phyloP scores from a whole-genome alignment of 2,329 filamentous ascomycete species.

The Colletotrichum sojae region DNA sequence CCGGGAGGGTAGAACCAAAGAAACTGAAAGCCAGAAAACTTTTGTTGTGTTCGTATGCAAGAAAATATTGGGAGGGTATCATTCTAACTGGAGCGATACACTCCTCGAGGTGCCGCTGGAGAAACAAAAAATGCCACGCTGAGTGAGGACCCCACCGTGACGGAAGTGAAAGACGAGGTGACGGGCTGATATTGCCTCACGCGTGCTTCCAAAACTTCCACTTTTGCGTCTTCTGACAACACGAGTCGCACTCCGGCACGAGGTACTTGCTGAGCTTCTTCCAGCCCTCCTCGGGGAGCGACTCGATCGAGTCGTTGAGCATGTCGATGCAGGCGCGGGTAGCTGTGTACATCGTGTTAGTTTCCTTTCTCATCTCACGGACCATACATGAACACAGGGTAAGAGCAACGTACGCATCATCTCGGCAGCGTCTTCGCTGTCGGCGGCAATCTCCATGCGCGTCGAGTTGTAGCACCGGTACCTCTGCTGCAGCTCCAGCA shows the following conservation, averaged over 20 bases:
- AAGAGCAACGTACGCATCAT: conserved; percentile 43
- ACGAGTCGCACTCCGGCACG: conserved; percentile 24
- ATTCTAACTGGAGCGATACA: conserved; percentile 34
- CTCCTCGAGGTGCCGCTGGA: background rate
- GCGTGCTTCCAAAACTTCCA: conserved; percentile 44
- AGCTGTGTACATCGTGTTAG: conserved; percentile 34
- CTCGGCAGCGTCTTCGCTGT: conserved; percentile 35
- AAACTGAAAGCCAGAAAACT: background rate
- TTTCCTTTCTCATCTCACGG: background rate
- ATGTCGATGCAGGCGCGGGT: conserved; percentile 44
- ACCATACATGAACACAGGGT: too few relatives aligned
- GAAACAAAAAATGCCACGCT: too few relatives aligned
- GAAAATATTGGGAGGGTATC: conserved; percentile 30
- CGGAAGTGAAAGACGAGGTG: conserved; percentile 9
- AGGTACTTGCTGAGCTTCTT: conserved; percentile 43
- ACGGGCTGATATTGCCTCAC: background rate
- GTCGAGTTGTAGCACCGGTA: conserved; percentile 43
- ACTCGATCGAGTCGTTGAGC: conserved; percentile 45
- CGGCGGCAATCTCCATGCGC: conserved; percentile 42
- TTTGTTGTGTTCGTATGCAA: conserved; percentile 3
- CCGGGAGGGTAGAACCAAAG: background rate
- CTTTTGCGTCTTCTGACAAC: conserved; percentile 37
- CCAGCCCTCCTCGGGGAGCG: conserved; percentile 44
- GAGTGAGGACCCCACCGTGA: conserved; percentile 1
- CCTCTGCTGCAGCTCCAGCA: conserved; percentile 41